Evolutionary conservation across 108 stramenopile genomes (phyloP), one percentile per base, ranked within the genome.

Genomic region (Epipyxis sp.): DNA sequence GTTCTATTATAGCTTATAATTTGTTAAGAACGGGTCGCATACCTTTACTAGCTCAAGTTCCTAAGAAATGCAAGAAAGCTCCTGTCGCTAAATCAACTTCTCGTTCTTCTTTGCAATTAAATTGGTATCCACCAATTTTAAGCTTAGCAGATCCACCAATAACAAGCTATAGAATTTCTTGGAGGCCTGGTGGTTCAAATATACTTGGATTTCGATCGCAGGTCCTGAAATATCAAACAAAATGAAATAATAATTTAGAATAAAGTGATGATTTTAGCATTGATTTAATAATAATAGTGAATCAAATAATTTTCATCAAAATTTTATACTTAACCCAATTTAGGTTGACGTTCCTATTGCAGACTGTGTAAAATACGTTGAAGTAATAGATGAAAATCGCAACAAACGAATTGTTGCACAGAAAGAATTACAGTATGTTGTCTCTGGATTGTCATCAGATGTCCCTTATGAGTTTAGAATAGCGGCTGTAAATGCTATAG

Each of bases 31-130:
- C 61, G 34, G 61, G 61, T 65, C 61, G 61, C 25, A 32, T 13
- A 37, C 30, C 61, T 37, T 65, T 65, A 32, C 34, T 32, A 10
- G 61, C 61, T 13, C 61, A 65, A 65, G 61, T 65, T 32, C 61
- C 61, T 10, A 16, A 16, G 34, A 65, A 29, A 65, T 65, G 61
- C 25, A 6, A 50, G 6, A 6, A 50, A 50, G n/a, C n/a, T n/a
- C 46, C 46, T 50, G 13, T 13, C 20, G 46, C 46, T 20, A 50
- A 50, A 20, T 13, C 20, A 6, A 13, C 6, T 50, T 13, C 13
- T 50, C 61, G 61, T 3, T 10, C 34, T 13, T 65, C 61, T 13
- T 16, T 32, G 3, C 34, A 6, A 13, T 10, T 65, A 32, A 10
- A 3, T 29, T 65, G 61, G 61, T 65, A 32, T 32, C 61, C 61